Evolutionary conservation across 176 grass and related monocot genomes (phyloP).

Genomic region (Tillandsia fasciculata): DNA sequence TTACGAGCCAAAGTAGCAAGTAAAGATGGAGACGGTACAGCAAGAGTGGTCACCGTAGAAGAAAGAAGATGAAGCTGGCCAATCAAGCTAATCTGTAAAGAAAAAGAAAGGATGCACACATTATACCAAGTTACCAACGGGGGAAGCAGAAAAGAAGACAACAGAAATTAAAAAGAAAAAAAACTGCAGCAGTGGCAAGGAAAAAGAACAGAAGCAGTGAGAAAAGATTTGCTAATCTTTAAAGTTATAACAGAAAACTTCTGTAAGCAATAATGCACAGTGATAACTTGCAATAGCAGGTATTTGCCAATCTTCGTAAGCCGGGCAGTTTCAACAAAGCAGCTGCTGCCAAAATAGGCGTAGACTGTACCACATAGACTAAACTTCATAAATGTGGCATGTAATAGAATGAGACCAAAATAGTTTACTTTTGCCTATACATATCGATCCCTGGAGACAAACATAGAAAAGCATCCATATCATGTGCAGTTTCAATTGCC

Average conservation of each 20-base stretch:
- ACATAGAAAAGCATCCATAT: no score
- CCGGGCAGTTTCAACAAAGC: no score
- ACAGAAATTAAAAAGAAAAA: neutral
- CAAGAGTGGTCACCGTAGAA: constrained; percentile 90
- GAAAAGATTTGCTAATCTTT: neutral
- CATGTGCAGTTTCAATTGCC: no score
- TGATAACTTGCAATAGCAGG: no score
- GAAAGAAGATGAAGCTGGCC: constrained; percentile 99
- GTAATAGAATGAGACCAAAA: no score
- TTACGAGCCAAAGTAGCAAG: constrained; percentile 96
- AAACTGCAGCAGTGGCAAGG: neutral
- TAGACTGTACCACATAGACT: no score
- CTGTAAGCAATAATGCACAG: no score
- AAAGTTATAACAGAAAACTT: neutral
- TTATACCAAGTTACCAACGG: neutral
- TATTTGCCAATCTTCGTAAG: no score
- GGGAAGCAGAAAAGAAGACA: neutral
- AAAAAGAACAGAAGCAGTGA: neutral
- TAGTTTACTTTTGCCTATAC: no score
- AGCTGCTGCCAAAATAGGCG: no score
- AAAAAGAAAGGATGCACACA: constrained; percentile 5
- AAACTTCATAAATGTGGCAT: no score
- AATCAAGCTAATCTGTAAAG: constrained; percentile 82
- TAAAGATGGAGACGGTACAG: constrained; percentile 91
- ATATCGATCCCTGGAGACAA: no score